Evolutionary conservation across 306 rosid genomes (phyloP), one percentile per base, ranked within the genome.

Genomic region (Citrullus amarus): DNA sequence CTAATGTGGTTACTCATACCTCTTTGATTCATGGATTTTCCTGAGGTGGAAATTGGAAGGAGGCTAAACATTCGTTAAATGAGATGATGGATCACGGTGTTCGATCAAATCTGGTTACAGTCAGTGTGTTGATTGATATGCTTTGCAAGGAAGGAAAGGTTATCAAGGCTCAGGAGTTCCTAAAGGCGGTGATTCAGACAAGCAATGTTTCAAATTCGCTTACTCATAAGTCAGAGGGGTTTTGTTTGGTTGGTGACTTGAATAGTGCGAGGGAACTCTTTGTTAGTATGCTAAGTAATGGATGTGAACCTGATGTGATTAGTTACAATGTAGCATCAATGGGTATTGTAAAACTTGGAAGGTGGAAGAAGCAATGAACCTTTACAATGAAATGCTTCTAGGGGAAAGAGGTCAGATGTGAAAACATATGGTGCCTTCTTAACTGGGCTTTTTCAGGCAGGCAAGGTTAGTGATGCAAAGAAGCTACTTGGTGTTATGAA

Each of bases 81-180:
- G 86, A 89, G 81, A 86, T 89, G 90, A 79, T 83, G 16, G 83
- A 85, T 78, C 86, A 56, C 17, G 92, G 90, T n/a, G 74, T 88
- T 63, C 81, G 6, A 59, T 88, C 88, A 36, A 78, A 85, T 77
- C 46, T 66, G 32, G 79, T 83, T 66, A 89, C 85, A 2, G 85
- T 83, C 50, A 89, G 72, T 67, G 82, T 82, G 76, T 76, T 79
- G 53, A 80, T 89, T 50, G 80, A 76, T 15, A 74, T 16, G 30
- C 78, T 81, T 63, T 85, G 84, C 62, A 86, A 82, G 81, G 72
- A 61, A 79, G 87, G 88, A 9, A 79, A 81, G 78, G 8, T 85
- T 77, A 53, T 54, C 13, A 86, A 89, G 76, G 81, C 88, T 11
- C 71, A 76, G 10, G 71, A 76, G 28, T 79, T 85, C 77, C 20